phyloP scores from a whole-genome alignment of 129 eudicot genomes.

The Lactuca sativa region DNA sequence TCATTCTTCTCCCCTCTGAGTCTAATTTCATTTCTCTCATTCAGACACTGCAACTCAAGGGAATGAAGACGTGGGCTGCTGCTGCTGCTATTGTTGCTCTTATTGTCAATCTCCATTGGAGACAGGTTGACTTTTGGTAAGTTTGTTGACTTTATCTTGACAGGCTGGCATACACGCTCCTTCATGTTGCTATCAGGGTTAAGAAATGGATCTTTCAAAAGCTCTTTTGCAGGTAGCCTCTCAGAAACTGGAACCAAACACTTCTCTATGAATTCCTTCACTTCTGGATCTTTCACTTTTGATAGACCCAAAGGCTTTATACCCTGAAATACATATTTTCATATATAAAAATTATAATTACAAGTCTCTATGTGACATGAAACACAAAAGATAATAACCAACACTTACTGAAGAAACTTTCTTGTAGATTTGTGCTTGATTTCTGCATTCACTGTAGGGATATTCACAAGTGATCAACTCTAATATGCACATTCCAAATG shows the following conservation, averaged over 20 bases:
- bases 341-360: background rate
- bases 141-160: slow-evolving; percentile 15
- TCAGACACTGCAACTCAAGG: slow-evolving; percentile 32
- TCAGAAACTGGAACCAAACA: slow-evolving; percentile 51
- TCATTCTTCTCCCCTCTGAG: slow-evolving; percentile 49
- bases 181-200: slow-evolving; percentile 32
- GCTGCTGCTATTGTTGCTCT: slow-evolving; percentile 25
- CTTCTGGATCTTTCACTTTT: slow-evolving; percentile 49
- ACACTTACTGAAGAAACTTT: slow-evolving; percentile 41
- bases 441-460: slow-evolving; percentile 51
- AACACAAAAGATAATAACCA: background rate
- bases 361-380: too few species aligned
- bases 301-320: slow-evolving; percentile 42
- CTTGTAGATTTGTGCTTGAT: slow-evolving; percentile 43
- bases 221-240: slow-evolving; percentile 47
- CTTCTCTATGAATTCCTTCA: slow-evolving; percentile 47
- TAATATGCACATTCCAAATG: slow-evolving; percentile 54
- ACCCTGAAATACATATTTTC: slow-evolving; percentile 25
- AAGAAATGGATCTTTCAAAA: slow-evolving; percentile 48
- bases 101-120: slow-evolving; percentile 57
- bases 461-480: slow-evolving; percentile 53
- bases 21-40: slow-evolving; percentile 47
- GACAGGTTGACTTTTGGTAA: slow-evolving; percentile 23
- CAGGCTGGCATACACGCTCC: slow-evolving; percentile 29
- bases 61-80: slow-evolving; percentile 27